These are phyloP conservation scores for Firmiana major DNA, from an alignment of 345 rosid genomes.

Conservation along the genomic window DNA sequence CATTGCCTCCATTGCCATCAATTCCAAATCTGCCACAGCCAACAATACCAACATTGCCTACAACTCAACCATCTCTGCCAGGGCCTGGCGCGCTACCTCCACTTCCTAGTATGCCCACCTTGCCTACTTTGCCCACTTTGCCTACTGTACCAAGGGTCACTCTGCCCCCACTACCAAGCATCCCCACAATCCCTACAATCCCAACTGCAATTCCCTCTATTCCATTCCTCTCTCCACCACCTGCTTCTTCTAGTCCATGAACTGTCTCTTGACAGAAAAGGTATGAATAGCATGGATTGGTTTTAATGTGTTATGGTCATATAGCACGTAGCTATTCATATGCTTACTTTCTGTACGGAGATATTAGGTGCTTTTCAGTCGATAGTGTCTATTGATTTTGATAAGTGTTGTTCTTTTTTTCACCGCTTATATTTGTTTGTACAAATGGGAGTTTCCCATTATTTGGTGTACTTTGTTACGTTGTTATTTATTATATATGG, in stretches of 20 bases:
- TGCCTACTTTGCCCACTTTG: too few relatives aligned
- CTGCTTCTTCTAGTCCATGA: constrained; percentile 22
- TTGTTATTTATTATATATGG: not conserved
- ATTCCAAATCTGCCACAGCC: constrained; percentile 22
- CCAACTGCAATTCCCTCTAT: constrained; percentile 33
- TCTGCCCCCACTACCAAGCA: constrained; percentile 26
- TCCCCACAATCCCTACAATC: constrained; percentile 24
- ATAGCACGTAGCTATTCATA: not conserved
- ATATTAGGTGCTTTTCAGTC: not conserved
- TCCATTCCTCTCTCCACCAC: constrained; percentile 34
- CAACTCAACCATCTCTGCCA: too few relatives aligned
- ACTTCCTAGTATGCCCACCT: too few relatives aligned
- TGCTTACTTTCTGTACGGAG: not conserved
- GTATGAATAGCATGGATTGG: not conserved
- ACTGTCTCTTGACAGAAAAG: not conserved
- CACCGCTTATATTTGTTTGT: not conserved
- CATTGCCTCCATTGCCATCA: constrained; percentile 9
- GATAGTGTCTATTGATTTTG: not conserved
- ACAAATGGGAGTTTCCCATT: not conserved
- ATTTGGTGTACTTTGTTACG: not conserved
- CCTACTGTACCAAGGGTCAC: too few relatives aligned
- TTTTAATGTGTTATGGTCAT: not conserved
- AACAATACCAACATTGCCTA: constrained; percentile 15
- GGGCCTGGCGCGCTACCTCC: too few relatives aligned
- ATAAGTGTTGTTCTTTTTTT: not conserved